A percentile compares a stretch with the other conserved stretches of the same genome.
Conservation (phyloP, 1,139 yeast genomes). For the Ogataea hybrid region DNA sequence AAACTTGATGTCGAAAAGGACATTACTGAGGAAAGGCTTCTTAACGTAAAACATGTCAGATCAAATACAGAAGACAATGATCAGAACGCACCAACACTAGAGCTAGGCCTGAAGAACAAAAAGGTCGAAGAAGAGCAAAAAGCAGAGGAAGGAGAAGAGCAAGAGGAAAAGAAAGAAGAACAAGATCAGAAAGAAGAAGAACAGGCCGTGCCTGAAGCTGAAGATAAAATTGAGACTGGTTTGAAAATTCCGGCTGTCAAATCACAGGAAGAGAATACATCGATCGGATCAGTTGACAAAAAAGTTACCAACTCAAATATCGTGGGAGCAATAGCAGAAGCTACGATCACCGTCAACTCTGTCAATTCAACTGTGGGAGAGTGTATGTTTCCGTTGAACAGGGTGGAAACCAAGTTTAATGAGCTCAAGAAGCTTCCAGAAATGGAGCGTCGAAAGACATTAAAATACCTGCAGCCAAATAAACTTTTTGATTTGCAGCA, state of each 20-base stretch:
- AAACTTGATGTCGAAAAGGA: too few species aligned
- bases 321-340: background rate
- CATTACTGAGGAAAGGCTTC: too few species aligned
- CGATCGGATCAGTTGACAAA: background rate
- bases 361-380: slow-evolving; percentile 22
- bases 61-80: too few species aligned
- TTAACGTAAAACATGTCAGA: too few species aligned
- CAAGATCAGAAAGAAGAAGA: too few species aligned
- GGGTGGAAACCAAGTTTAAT: slow-evolving; percentile 50
- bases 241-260: too few species aligned
- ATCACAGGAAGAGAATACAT: background rate
- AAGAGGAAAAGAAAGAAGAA: too few species aligned
- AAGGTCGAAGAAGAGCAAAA: too few species aligned
- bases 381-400: slow-evolving; percentile 53
- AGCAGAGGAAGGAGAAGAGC: too few species aligned
- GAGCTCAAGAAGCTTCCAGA: slow-evolving; percentile 48
- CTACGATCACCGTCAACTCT: background rate
- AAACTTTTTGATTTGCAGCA: slow-evolving; percentile 39
- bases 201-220: background rate
- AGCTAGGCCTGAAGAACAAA: too few species aligned
- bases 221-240: background rate
- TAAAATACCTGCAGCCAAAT: slow-evolving; percentile 39
- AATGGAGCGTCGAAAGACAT: slow-evolving; percentile 35
- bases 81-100: too few species aligned
- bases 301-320: background rate